phyloP scores from a whole-genome alignment of 164 flowering plant species.

The Magnolia sinica region DNA sequence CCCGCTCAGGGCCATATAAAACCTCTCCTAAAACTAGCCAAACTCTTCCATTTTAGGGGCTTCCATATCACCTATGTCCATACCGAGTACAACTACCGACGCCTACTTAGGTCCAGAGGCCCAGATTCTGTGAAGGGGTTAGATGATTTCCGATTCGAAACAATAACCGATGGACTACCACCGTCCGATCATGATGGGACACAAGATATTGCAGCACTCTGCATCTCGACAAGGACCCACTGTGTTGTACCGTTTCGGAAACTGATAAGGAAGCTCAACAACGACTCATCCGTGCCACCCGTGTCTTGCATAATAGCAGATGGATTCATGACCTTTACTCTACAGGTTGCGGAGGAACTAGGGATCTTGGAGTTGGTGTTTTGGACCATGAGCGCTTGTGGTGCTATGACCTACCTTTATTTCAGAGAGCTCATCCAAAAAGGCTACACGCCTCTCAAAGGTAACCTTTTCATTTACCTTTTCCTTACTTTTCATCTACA shows the following conservation, averaged over 20 bases:
- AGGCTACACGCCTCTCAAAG: conserved; percentile 50
- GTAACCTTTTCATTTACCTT: conserved; percentile 14
- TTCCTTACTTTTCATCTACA: background rate
- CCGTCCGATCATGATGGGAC: conserved; percentile 42
- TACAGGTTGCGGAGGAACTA: conserved; percentile 35
- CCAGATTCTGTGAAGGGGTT: conserved; percentile 32
- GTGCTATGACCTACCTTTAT: conserved; percentile 33
- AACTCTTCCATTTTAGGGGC: conserved; percentile 29
- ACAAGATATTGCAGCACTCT: conserved; percentile 42
- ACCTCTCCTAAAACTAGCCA: conserved; percentile 31
- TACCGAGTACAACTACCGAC: conserved; percentile 55
- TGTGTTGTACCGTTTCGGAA: conserved; percentile 20
- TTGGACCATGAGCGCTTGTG: conserved; percentile 51
- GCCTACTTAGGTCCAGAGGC: conserved; percentile 44
- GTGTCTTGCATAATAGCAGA: conserved; percentile 46
- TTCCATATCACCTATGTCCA: conserved; percentile 45
- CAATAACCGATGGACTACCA: conserved; percentile 67
- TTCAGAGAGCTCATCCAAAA: conserved; percentile 23
- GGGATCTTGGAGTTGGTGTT: conserved; percentile 33
- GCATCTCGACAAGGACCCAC: conserved; percentile 28
- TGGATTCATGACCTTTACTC: conserved; percentile 42
- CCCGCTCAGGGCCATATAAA: conserved; percentile 37
- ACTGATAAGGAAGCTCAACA: conserved; percentile 18
- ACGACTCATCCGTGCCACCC: conserved; percentile 22
- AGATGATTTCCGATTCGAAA: conserved; percentile 38